A percentile compares a stretch with the other conserved stretches of the same genome.
Evolutionary conservation across 225 moss, liverwort and hornwort species (phyloP).

Genomic region (Asterella californica): DNA sequence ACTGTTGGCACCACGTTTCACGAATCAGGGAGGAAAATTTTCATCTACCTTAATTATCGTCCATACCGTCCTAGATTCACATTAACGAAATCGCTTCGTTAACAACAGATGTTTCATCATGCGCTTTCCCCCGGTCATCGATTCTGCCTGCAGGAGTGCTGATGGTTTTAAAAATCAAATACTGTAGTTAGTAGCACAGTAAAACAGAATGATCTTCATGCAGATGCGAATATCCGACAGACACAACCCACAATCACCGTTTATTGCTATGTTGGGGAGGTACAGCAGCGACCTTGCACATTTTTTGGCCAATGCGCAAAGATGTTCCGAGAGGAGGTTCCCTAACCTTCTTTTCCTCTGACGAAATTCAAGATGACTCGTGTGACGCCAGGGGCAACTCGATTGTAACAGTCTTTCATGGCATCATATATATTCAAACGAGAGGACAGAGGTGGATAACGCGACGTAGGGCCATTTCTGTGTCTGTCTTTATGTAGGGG

Average conservation of each 20-base stretch:
- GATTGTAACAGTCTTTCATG: neutral
- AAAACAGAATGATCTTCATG: neutral
- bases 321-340: neutral
- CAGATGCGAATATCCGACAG: neutral
- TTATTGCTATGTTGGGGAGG: neutral
- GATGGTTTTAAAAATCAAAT: neutral
- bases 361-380: neutral
- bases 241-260: neutral
- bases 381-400: neutral
- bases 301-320: neutral
- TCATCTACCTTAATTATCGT: neutral
- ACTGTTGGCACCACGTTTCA: slow-evolving; percentile 7
- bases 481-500: neutral
- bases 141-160: neutral
- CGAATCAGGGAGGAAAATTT: neutral
- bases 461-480: neutral
- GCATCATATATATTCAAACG: slow-evolving; percentile 8
- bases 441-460: neutral
- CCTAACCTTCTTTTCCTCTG: neutral
- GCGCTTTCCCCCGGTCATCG: neutral
- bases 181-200: neutral
- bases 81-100: neutral
- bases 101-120: slow-evolving; percentile 5
- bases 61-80: neutral
- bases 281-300: neutral